Evolutionary conservation across 441 rosid species (phyloP), one percentile per base, ranked within the genome.

Genomic region (Hura crepitans): DNA sequence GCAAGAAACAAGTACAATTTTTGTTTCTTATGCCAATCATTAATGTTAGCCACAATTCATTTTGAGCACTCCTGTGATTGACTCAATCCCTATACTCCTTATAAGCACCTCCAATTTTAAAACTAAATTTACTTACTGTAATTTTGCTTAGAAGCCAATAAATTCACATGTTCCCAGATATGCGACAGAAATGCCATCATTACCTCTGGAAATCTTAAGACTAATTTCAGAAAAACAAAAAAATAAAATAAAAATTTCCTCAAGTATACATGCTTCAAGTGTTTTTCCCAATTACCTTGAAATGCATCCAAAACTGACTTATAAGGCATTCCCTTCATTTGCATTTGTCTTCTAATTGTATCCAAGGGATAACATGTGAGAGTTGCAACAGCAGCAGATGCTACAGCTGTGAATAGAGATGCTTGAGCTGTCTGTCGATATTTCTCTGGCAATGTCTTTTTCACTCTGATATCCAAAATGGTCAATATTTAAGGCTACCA

Each of bases 311-410:
- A 67, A 72, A 95, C 90, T 0, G 93, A 73, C 73, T 83, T 90
- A 83, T 95, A 95, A 4, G 96, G 98, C 62, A 92, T 84, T 63
- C 91, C 89, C 92, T 64, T 93, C 86, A 95, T 69, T 79, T 95
- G 99, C 99, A 95, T 95, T 80, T 95, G 99, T 80, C 99, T 92
- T 87, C 99, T 88, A 62, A 95, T 81, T n/a, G 99, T 92, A 83
- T 95, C 99, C 71, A 92, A 83, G 10, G 99, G 98, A 79, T 95
- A 95, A 75, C 99, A 95, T 4, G 96, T 89, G 43, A 92, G 80
- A 4, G 98, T 92, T 77, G 99, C 98, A 67, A 88, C 78, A 42
- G 89, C 81, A 71, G 99, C 96, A 42, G 99, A 94, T 30, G 84
- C 84, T 68, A 89, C 89, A 69, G 96, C 99, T 61, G 97, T 95